These are phyloP conservation scores for Nematocida sp. DNA, from an alignment of 371 early-diverging fungal genomes.

Conservation along the genomic window DNA sequence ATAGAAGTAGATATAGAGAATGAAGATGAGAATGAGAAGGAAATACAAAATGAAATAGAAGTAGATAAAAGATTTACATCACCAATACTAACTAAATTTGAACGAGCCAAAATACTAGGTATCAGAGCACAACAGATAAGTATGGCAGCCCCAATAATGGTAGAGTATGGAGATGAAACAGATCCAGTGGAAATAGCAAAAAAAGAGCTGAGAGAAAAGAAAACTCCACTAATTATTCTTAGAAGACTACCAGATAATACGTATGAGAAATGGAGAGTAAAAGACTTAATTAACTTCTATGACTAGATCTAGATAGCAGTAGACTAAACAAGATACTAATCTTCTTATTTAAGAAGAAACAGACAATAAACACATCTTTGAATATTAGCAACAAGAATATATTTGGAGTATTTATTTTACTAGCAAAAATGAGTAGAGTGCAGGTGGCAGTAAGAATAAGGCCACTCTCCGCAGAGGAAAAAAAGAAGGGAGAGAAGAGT, in stretches of 20 bases:
- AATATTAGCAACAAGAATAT: neutral
- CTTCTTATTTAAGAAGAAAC: too few species aligned
- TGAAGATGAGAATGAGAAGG: neutral
- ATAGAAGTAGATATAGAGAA: constrained; percentile 29
- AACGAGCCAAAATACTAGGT: constrained; percentile 88
- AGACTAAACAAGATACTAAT: too few species aligned
- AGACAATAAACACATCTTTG: neutral
- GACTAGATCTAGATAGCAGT: too few species aligned
- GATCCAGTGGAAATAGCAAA: constrained; percentile 93
- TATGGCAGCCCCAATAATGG: constrained; percentile 94
- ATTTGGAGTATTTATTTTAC: constrained; percentile 17
- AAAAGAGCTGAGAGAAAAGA: constrained; percentile 84
- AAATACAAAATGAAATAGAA: constrained; percentile 2
- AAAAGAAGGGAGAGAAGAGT: neutral
- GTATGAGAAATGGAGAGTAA: constrained; percentile 90
- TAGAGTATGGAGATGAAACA: constrained; percentile 85
- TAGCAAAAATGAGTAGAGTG: constrained; percentile 28
- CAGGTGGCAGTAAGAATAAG: constrained; percentile 34
- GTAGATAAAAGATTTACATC: constrained; percentile 69
- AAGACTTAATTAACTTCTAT: constrained; percentile 73
- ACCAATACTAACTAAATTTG: constrained; percentile 99
- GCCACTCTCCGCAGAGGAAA: constrained; percentile 28
- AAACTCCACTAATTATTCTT: constrained; percentile 85
- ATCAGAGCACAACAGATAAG: constrained; percentile 68
- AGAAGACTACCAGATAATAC: constrained; percentile 88